A percentile compares a stretch with the other conserved stretches of the same genome.
Conservation (phyloP, 441 rosid species). For the Populus tomentosa region DNA sequence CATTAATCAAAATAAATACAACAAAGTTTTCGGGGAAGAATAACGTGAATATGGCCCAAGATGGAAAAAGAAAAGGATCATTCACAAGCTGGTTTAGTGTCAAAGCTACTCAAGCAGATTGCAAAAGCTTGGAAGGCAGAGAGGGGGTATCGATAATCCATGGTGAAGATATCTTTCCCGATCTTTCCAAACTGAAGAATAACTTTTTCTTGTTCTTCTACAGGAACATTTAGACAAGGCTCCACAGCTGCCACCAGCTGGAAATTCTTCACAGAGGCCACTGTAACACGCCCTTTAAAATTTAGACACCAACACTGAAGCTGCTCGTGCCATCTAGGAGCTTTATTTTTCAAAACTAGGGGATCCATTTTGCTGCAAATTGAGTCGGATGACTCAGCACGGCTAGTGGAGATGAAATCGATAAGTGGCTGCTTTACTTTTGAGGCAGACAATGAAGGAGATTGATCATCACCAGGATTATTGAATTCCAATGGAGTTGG, state of each 20-base stretch:
- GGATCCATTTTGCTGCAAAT: slow-evolving; percentile 29
- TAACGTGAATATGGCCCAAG: slow-evolving; percentile 15
- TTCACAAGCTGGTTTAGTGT: slow-evolving; percentile 93
- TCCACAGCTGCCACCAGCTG: slow-evolving; percentile 80
- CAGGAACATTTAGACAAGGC: slow-evolving; percentile 46
- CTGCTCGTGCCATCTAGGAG: slow-evolving; percentile 97
- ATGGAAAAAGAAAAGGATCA: slow-evolving; percentile 34
- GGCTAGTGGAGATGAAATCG: slow-evolving; percentile 39
- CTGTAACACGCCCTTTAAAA: slow-evolving; percentile 86
- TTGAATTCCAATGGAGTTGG: slow-evolving; percentile 50
- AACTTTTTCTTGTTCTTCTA: slow-evolving; percentile 74
- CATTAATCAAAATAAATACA: neutral
- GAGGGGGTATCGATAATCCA: slow-evolving; percentile 92
- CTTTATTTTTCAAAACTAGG: slow-evolving; percentile 70
- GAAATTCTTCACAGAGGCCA: slow-evolving; percentile 93
- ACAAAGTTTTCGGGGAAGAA: slow-evolving; percentile 13
- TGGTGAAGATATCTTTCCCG: slow-evolving; percentile 90
- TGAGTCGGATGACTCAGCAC: slow-evolving; percentile 22
- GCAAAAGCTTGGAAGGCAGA: slow-evolving; percentile 97
- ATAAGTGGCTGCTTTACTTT: slow-evolving; percentile 35
- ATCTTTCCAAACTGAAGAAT: slow-evolving; percentile 93
- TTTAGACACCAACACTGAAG: slow-evolving; percentile 95
- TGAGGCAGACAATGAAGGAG: slow-evolving; percentile 17
- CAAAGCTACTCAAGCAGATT: slow-evolving; percentile 91
- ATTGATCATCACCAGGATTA: slow-evolving; percentile 19